A percentile compares a stretch with the other conserved stretches of the same genome.
Conservation (phyloP, 2,329 filamentous ascomycete genomes). For the Talaromyces piceae region DNA sequence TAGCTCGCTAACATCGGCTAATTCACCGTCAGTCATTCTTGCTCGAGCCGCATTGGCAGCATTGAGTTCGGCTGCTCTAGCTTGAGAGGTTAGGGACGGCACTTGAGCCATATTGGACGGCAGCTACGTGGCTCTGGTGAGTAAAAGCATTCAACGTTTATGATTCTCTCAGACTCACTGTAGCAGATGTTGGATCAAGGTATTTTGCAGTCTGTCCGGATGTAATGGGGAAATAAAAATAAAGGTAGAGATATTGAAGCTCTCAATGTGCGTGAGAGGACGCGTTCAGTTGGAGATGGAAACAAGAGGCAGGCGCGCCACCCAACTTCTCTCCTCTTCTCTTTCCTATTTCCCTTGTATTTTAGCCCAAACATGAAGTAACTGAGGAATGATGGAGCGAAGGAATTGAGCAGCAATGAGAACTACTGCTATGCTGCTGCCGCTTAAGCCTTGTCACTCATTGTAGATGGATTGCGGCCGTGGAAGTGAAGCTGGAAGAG, state of each 20-base stretch:
- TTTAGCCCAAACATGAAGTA: no score
- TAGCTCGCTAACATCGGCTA: constrained; percentile 16
- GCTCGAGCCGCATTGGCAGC: constrained; percentile 11
- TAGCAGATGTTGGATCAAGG: no score
- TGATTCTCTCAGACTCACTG: neutral
- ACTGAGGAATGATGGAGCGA: no score
- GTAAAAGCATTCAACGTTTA: neutral
- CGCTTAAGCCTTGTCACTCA: neutral
- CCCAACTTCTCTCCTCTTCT: no score
- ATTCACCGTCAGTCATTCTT: constrained; percentile 12
- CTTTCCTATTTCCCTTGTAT: no score
- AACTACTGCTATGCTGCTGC: neutral
- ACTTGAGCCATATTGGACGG: constrained; percentile 7
- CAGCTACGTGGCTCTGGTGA: neutral
- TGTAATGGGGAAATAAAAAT: no score
- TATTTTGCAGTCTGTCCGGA: no score
- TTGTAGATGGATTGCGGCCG: neutral
- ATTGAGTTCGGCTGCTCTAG: constrained; percentile 14
- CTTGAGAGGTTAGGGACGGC: constrained; percentile 14
- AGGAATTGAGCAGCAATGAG: neutral
- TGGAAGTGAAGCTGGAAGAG: neutral
- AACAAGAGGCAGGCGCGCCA: neutral
- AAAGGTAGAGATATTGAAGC: neutral
- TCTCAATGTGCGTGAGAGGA: neutral
- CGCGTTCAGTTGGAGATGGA: neutral